These are phyloP conservation scores for Yamagishiella unicocca DNA, from an alignment of 139 green algal species.

Conservation along the genomic window DNA sequence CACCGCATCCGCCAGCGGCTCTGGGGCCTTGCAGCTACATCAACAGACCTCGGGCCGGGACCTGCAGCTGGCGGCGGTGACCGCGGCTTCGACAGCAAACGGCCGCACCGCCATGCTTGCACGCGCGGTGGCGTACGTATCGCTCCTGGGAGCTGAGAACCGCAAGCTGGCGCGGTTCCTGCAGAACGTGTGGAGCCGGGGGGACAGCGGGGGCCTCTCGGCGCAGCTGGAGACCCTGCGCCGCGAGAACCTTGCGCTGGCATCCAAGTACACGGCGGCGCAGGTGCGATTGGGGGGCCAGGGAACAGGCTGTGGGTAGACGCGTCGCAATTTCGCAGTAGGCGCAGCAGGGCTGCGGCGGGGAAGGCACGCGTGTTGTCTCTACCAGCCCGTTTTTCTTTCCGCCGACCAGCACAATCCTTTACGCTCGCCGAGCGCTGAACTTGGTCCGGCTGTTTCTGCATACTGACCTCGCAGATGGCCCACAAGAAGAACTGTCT, in stretches of 20 bases:
- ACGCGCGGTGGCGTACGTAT: not conserved
- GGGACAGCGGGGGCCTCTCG: not conserved
- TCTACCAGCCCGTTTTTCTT: not conserved
- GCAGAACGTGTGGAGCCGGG: not conserved
- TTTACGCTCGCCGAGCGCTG: not conserved
- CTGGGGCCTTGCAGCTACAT: not conserved
- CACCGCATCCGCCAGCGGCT: not conserved
- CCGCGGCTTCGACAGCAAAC: not conserved
- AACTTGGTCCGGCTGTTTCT: too few species aligned
- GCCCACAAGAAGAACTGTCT: not conserved
- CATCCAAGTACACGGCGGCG: not conserved
- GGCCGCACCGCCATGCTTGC: not conserved
- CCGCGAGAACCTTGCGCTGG: slow-evolving; percentile 6
- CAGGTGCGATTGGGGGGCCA: not conserved
- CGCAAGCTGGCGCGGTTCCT: slow-evolving; percentile 12
- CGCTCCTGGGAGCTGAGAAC: not conserved
- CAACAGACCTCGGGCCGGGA: not conserved
- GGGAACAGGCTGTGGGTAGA: not conserved
- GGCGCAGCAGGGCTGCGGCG: not conserved
- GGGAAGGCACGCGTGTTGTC: not conserved
- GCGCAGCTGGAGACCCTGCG: not conserved
- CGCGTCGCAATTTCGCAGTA: not conserved
- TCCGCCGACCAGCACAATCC: not conserved
- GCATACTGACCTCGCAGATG: slow-evolving; percentile 24
- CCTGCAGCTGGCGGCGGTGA: not conserved